Percentiles rank a stretch among this genome's conserved stretches.
These are phyloP conservation scores for Lotus japonicus DNA, from an alignment of 306 rosid genomes.

Conservation along the genomic window DNA sequence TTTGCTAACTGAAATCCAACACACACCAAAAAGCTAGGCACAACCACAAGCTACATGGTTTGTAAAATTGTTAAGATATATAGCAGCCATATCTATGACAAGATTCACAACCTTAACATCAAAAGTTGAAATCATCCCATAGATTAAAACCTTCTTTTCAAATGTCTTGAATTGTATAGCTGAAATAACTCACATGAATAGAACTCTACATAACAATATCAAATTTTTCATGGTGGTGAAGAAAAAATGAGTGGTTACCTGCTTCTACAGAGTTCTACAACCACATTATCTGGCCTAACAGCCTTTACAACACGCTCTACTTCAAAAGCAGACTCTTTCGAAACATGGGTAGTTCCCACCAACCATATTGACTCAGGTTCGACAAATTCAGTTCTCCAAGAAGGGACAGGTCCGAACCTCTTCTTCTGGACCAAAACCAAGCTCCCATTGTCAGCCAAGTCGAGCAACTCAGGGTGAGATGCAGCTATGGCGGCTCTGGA, in stretches of 20 bases:
- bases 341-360: slow-evolving; percentile 62
- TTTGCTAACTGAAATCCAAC: too few species aligned
- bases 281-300: slow-evolving; percentile 73
- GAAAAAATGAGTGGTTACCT: slow-evolving; percentile 42
- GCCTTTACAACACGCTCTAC: slow-evolving; percentile 67
- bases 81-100: neutral
- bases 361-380: slow-evolving; percentile 78
- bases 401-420: slow-evolving; percentile 65
- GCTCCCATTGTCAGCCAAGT: slow-evolving; percentile 63
- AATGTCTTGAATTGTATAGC: neutral
- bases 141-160: neutral
- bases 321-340: slow-evolving; percentile 48
- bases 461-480: slow-evolving; percentile 67
- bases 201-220: neutral
- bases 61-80: neutral
- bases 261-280: slow-evolving; percentile 89
- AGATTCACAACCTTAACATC: neutral
- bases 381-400: slow-evolving; percentile 67
- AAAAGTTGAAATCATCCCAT: neutral
- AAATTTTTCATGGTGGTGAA: neutral
- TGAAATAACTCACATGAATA: neutral
- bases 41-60: too few species aligned
- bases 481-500: slow-evolving; percentile 55
- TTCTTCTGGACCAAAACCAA: slow-evolving; percentile 74
- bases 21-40: too few species aligned